phyloP scores from a whole-genome alignment of 129 eudicot species.

The Flaveria trinervia region DNA sequence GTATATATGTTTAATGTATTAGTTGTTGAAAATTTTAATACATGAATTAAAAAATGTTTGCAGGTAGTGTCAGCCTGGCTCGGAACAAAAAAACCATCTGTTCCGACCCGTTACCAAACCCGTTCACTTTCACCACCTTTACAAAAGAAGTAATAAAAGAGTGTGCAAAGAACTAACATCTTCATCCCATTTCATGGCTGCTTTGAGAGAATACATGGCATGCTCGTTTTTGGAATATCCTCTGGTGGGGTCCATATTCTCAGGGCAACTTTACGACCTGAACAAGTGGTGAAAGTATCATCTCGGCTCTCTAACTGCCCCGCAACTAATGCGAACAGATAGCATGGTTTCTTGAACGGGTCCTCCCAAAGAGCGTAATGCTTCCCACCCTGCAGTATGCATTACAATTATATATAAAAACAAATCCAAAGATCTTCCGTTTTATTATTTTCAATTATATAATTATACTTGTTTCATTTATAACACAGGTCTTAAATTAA shows the following conservation, averaged over 20 bases:
- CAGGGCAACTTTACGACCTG: constrained; percentile 79
- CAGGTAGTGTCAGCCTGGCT: background rate
- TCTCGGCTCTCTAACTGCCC: constrained; percentile 90
- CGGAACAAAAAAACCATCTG: background rate
- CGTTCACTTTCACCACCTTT: background rate
- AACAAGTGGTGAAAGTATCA: constrained; percentile 77
- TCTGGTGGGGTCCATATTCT: constrained; percentile 89
- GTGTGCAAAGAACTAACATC: constrained; percentile 53
- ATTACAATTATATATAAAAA: background rate
- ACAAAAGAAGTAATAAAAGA: background rate
- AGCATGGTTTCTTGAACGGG: constrained; percentile 89
- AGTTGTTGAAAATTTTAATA: background rate
- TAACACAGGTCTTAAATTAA: background rate
- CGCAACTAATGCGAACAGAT: constrained; percentile 95
- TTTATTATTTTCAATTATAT: background rate
- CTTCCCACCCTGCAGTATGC: constrained; percentile 60
- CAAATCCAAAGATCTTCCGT: background rate
- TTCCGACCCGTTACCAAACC: constrained; percentile 1
- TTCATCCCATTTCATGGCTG: constrained; percentile 98
- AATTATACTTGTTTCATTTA: background rate
- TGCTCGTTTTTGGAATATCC: constrained; percentile 82
- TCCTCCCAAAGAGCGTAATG: constrained; percentile 97
- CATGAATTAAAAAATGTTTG: background rate
- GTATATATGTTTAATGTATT: background rate
- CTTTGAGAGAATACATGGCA: constrained; percentile 99